These are phyloP conservation scores for Penicillium egyptiacum DNA, from an alignment of 495 filamentous ascomycete genomes.

Conservation along the genomic window DNA sequence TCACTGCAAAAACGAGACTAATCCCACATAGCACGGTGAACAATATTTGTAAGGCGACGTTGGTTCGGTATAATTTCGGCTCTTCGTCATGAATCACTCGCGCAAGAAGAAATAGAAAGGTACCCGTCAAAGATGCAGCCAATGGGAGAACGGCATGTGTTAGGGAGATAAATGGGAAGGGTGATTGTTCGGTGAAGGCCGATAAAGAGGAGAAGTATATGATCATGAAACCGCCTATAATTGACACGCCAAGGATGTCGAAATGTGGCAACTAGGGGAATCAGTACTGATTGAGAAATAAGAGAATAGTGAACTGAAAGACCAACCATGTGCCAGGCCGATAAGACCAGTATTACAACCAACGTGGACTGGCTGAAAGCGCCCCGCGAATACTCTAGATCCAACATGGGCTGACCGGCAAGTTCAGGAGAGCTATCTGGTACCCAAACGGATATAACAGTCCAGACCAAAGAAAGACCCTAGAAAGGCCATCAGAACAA, in stretches of 20 bases:
- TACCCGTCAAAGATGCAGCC: conserved; percentile 23
- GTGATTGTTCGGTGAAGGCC: conserved; percentile 31
- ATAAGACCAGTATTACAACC: conserved; percentile 32
- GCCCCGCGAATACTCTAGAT: conserved; percentile 36
- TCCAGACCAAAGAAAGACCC: conserved; percentile 37
- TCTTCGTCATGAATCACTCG: conserved; percentile 35
- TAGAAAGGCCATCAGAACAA: conserved; percentile 19
- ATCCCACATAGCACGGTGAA: conserved; percentile 31
- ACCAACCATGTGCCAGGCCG: conserved; percentile 45
- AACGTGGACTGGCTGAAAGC: conserved; percentile 38
- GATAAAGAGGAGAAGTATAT: conserved; percentile 32
- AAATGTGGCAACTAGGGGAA: conserved; percentile 36
- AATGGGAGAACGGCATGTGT: conserved; percentile 19
- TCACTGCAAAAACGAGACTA: conserved; percentile 30
- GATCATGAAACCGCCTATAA: conserved; percentile 35
- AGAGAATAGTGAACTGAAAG: neutral
- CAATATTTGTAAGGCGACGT: conserved; percentile 30
- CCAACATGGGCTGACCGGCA: conserved; percentile 30
- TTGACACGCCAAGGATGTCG: conserved; percentile 35
- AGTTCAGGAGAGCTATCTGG: conserved; percentile 28
- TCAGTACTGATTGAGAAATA: conserved; percentile 14
- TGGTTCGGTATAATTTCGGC: conserved; percentile 31
- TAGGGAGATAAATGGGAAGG: conserved; percentile 35
- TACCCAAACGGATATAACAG: conserved; percentile 26
- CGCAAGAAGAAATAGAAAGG: conserved; percentile 30